Percentiles rank a stretch among this genome's conserved stretches.
These are phyloP conservation scores for Vigna trinervia DNA, from an alignment of 306 rosid species.

Conservation along the genomic window DNA sequence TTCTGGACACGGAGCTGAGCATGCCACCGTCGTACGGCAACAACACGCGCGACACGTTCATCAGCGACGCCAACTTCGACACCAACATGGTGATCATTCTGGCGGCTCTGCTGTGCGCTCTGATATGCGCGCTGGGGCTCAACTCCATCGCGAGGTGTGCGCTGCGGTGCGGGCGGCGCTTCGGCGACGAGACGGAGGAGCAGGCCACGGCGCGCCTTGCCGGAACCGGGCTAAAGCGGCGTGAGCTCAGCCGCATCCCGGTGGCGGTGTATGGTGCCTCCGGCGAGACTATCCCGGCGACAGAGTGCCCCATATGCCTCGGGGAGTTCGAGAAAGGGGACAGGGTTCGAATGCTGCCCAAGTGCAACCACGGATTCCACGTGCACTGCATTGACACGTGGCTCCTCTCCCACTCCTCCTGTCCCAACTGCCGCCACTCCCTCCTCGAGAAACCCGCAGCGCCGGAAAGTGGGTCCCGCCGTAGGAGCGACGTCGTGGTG, in stretches of 20 bases:
- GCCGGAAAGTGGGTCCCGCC: constrained; percentile 40
- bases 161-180: constrained; percentile 57
- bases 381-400: constrained; percentile 85
- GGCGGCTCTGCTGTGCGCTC: constrained; percentile 76
- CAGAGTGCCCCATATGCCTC: constrained; percentile 88
- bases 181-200: constrained; percentile 49
- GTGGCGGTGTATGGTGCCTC: constrained; percentile 62
- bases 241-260: constrained; percentile 66
- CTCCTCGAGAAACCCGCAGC: constrained; percentile 45
- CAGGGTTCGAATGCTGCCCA: constrained; percentile 68
- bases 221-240: constrained; percentile 63
- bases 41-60: constrained; percentile 46
- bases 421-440: constrained; percentile 84
- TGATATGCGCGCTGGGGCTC: constrained; percentile 71
- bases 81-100: constrained; percentile 83
- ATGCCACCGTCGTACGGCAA: constrained; percentile 50
- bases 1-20: constrained; percentile 46
- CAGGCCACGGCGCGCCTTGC: constrained; percentile 53
- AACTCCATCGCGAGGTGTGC: constrained; percentile 78
- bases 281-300: constrained; percentile 56
- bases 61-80: constrained; percentile 63
- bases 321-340: constrained; percentile 83
- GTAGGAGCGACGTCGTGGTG: constrained; percentile 37
- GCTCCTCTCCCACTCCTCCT: constrained; percentile 81
- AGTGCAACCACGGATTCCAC: constrained; percentile 88